Conservation (phyloP, 2,329 filamentous ascomycete species). For the Cladophialophora exuberans region DNA sequence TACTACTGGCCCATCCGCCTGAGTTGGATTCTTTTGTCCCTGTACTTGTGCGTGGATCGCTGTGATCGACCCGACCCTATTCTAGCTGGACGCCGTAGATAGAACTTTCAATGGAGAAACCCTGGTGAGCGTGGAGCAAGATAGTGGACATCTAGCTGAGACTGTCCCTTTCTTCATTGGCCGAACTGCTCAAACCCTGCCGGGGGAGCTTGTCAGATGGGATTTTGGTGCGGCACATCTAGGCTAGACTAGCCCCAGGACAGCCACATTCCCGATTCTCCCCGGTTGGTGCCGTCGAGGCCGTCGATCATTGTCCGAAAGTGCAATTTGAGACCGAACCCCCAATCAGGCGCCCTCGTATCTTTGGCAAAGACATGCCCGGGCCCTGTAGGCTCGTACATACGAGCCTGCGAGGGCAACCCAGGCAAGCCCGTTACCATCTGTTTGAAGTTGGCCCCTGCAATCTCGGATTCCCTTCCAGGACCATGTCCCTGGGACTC, state of each 20-base stretch:
- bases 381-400: not conserved
- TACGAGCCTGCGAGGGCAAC: not conserved
- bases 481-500: constrained; percentile 26
- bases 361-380: not conserved
- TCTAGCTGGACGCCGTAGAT: too few relatives aligned
- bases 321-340: constrained; percentile 2
- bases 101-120: too few relatives aligned
- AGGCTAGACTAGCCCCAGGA: not conserved
- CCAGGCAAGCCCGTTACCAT: not conserved
- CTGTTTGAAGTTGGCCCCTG: constrained; percentile 15
- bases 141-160: too few relatives aligned
- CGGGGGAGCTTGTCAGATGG: too few relatives aligned
- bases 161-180: too few relatives aligned
- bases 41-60: too few relatives aligned
- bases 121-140: too few relatives aligned
- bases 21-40: too few relatives aligned
- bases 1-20: too few relatives aligned
- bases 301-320: constrained; percentile 13
- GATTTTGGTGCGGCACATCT: not conserved
- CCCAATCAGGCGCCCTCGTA: not conserved
- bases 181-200: too few relatives aligned
- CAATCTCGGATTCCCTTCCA: constrained; percentile 22
- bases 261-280: not conserved
- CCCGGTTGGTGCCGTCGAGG: constrained; percentile 4
- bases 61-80: too few relatives aligned